A percentile compares a stretch with the other conserved stretches of the same genome.
Evolutionary conservation across 371 early-diverging fungal species (phyloP).

Genomic region (Funneliformis caledonium): DNA sequence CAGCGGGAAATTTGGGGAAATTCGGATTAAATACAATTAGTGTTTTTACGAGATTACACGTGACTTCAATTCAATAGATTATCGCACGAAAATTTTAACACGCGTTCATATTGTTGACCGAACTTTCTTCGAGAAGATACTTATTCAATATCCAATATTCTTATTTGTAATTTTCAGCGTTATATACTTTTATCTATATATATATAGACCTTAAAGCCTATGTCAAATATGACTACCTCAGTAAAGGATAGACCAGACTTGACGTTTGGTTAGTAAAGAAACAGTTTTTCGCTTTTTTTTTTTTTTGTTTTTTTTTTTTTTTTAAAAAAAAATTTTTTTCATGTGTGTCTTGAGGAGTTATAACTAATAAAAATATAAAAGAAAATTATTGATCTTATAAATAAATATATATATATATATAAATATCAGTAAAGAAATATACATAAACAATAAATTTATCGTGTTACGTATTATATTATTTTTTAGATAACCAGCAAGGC

Average conservation of each 20-base stretch:
- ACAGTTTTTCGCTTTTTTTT: not conserved
- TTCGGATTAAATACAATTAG: too few species aligned
- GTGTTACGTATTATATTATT: not conserved
- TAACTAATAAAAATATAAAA: not conserved
- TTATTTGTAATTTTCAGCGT: too few species aligned
- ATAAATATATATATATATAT: not conserved
- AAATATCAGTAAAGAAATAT: not conserved
- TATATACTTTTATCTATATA: too few species aligned
- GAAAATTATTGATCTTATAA: not conserved
- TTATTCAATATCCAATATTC: too few species aligned
- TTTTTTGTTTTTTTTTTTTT: not conserved
- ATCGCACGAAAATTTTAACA: too few species aligned
- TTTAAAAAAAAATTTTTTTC: not conserved
- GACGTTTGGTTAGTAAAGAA: slow-evolving; percentile 31
- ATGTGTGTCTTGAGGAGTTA: too few species aligned
- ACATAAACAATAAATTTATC: not conserved
- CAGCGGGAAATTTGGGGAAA: too few species aligned
- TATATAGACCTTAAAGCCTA: not conserved
- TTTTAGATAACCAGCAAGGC: slow-evolving; percentile 43
- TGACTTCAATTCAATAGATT: too few species aligned
- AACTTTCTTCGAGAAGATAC: too few species aligned
- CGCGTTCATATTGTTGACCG: too few species aligned
- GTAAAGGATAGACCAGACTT: slow-evolving; percentile 35
- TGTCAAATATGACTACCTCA: not conserved
- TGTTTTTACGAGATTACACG: too few species aligned